Conservation (phyloP, 768 basidiomycete species). For the Russula foetens region DNA sequence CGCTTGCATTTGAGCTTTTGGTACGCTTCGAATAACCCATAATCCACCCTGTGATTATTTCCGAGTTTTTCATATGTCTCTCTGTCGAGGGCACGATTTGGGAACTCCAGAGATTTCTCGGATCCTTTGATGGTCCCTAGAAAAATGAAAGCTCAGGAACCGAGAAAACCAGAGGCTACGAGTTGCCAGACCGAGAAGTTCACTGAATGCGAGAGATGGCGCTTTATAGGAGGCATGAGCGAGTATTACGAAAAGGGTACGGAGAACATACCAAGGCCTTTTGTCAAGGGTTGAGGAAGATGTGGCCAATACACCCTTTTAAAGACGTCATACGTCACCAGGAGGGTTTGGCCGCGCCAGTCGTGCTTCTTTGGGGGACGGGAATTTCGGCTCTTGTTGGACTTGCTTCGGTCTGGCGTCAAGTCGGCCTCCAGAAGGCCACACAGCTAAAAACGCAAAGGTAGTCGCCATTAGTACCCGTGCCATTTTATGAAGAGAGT, state of each 20-base stretch:
- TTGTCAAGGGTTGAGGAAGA: constrained; percentile 46
- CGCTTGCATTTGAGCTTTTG: constrained; percentile 34
- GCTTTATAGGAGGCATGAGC: constrained; percentile 31
- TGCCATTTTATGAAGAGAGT: not conserved
- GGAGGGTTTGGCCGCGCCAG: not conserved
- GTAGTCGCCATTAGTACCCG: not conserved
- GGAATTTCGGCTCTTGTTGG: not conserved
- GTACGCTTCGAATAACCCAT: constrained; percentile 44
- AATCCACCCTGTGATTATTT: not conserved
- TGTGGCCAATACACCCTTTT: constrained; percentile 49
- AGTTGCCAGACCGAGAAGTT: constrained; percentile 44
- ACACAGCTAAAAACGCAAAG: constrained; percentile 33
- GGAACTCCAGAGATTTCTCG: constrained; percentile 35
- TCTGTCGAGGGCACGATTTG: constrained; percentile 10
- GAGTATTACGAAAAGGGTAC: not conserved
- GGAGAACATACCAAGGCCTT: constrained; percentile 39
- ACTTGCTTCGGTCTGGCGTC: not conserved
- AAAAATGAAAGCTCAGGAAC: not conserved
- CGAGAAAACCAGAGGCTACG: no score
- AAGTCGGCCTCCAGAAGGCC: constrained; percentile 43
- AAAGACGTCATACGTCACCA: constrained; percentile 44
- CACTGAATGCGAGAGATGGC: constrained; percentile 53
- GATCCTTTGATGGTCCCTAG: constrained; percentile 63
- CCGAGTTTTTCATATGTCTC: not conserved
- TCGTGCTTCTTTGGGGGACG: not conserved